These are phyloP conservation scores for Metschnikowia colocasiae DNA, from an alignment of 805 yeast genomes.

Conservation along the genomic window DNA sequence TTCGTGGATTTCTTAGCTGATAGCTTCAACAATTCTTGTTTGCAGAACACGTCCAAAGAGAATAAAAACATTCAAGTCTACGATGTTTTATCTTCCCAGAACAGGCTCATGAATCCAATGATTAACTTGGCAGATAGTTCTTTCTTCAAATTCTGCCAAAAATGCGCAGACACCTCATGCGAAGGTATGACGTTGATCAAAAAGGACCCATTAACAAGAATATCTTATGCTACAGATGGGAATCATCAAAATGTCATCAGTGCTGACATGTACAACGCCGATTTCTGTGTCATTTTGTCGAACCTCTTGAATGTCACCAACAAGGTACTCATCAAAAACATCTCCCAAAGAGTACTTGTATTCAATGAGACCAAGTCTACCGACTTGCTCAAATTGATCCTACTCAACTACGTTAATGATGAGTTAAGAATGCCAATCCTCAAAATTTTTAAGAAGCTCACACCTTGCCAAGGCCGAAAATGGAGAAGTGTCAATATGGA, in stretches of 20 bases:
- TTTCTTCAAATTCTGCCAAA: constrained; percentile 37
- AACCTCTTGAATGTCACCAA: constrained; percentile 56
- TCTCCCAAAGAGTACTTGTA: constrained; percentile 66
- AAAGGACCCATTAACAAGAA: constrained; percentile 24
- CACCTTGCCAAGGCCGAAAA: constrained; percentile 89
- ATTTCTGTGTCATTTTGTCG: constrained; percentile 46
- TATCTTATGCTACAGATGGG: constrained; percentile 26
- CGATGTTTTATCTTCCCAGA: constrained; percentile 34
- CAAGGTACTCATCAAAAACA: constrained; percentile 56
- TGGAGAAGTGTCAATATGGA: constrained; percentile 96
- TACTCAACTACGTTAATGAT: constrained; percentile 56
- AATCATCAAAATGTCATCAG: constrained; percentile 26
- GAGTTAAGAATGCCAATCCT: constrained; percentile 66
- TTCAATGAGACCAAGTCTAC: constrained; percentile 63
- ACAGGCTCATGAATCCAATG: constrained; percentile 38
- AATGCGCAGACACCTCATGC: constrained; percentile 1
- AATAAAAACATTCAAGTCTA: constrained; percentile 24
- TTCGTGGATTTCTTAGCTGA: constrained; percentile 32
- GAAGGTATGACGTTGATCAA: constrained; percentile 28
- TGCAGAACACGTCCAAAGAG: constrained; percentile 23
- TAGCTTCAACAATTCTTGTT: constrained; percentile 34
- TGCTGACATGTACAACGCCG: constrained; percentile 30
- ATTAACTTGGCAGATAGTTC: constrained; percentile 30
- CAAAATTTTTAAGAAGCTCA: constrained; percentile 69
- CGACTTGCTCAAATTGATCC: constrained; percentile 52